These are phyloP conservation scores for Penicillium samsonianum DNA, from an alignment of 495 filamentous ascomycete species.

Conservation along the genomic window DNA sequence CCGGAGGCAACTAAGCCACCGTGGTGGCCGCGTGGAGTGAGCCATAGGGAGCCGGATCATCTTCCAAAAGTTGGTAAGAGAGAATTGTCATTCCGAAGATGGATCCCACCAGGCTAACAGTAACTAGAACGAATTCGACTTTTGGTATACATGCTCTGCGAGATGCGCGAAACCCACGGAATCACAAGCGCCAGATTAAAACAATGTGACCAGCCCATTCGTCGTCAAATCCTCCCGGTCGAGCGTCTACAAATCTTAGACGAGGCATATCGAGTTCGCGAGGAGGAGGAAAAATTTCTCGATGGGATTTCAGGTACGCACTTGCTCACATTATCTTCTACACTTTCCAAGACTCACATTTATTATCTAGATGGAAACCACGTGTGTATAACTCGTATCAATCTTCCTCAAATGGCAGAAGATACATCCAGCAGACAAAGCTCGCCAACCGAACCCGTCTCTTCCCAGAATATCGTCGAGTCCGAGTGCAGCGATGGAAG, in stretches of 20 bases:
- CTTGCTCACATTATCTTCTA: neutral
- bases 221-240: conserved; percentile 41
- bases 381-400: conserved; percentile 37
- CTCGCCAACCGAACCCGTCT: conserved; percentile 10
- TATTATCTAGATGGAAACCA: conserved; percentile 21
- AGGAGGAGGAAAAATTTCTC: conserved; percentile 59
- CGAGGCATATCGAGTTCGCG: conserved; percentile 66
- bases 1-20: conserved; percentile 55
- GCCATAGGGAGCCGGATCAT: conserved; percentile 80
- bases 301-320: conserved; percentile 57
- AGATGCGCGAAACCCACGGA: conserved; percentile 39
- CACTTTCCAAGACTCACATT: neutral
- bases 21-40: conserved; percentile 74
- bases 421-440: conserved; percentile 19
- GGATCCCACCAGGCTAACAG: neutral
- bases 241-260: conserved; percentile 51
- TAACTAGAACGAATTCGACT: conserved; percentile 59
- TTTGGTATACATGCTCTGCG: conserved; percentile 59
- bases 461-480: conserved; percentile 2
- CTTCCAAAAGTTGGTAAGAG: conserved; percentile 65
- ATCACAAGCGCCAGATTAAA: conserved; percentile 39
- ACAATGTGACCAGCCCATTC: conserved; percentile 46
- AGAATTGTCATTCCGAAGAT: neutral
- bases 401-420: conserved; percentile 34
- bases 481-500: conserved; percentile 9